phyloP scores from a whole-genome alignment of 2,329 filamentous ascomycete species.

The Neopestalotiopsis sp. region DNA sequence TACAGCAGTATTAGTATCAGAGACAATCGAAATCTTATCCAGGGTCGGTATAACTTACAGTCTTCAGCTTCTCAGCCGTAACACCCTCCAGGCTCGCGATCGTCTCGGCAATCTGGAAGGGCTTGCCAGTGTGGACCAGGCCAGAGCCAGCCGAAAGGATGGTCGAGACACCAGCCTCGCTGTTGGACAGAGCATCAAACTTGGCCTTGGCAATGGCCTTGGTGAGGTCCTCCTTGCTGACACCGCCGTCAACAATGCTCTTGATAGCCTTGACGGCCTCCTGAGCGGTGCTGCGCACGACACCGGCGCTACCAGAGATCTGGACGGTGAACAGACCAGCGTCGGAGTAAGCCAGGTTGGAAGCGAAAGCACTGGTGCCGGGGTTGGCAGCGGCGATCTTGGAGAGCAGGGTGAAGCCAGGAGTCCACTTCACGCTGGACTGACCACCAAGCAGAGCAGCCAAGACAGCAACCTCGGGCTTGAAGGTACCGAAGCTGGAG shows the following conservation, averaged over 20 bases:
- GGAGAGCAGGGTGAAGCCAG: conserved; percentile 88
- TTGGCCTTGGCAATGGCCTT: conserved; percentile 95
- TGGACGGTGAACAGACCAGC: conserved; percentile 88
- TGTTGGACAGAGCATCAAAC: conserved; percentile 85
- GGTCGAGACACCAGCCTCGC: conserved; percentile 77
- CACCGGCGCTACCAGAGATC: conserved; percentile 75
- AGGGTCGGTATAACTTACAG: conserved; percentile 62
- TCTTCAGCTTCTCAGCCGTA: conserved; percentile 82
- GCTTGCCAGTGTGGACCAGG: conserved; percentile 80
- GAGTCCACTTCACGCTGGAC: conserved; percentile 92
- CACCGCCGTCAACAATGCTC: conserved; percentile 75
- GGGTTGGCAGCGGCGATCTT: conserved; percentile 75
- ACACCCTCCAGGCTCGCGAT: conserved; percentile 82
- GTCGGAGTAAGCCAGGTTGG: conserved; percentile 88
- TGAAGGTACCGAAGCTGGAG: conserved; percentile 80
- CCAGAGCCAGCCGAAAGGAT: conserved; percentile 85
- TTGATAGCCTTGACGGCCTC: conserved; percentile 83
- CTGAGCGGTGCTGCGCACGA: conserved; percentile 76
- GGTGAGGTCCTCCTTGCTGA: conserved; percentile 83
- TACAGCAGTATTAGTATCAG: conserved; percentile 34
- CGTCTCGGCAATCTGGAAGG: conserved; percentile 82
- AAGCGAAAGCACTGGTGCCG: conserved; percentile 72
- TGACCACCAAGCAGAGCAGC: conserved; percentile 88
- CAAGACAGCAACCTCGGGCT: conserved; percentile 89
- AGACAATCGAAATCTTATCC: conserved; percentile 21